Conservation (phyloP, 2,329 filamentous ascomycete species). For the Neofusicoccum kwambonambiense region DNA sequence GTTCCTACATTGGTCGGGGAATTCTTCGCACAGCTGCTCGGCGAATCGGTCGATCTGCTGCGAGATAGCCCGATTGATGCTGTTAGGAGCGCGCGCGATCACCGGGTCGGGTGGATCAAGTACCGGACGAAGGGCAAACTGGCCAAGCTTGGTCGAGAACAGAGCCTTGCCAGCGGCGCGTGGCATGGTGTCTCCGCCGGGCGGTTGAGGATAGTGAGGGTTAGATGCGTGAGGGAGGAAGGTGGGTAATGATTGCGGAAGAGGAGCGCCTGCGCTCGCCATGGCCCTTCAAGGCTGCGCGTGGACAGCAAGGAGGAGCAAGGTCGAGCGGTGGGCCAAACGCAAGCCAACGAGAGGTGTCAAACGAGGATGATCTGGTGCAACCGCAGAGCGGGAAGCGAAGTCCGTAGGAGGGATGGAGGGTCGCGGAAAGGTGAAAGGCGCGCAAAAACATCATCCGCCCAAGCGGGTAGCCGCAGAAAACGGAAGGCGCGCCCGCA, state of each 20-base stretch:
- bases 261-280: not conserved
- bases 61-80: slow-evolving; percentile 21
- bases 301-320: not conserved
- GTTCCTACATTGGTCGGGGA: slow-evolving; percentile 26
- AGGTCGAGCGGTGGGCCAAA: not conserved
- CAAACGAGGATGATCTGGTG: not conserved
- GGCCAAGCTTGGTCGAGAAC: slow-evolving; percentile 8
- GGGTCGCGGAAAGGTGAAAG: not conserved
- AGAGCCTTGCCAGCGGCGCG: slow-evolving; percentile 1
- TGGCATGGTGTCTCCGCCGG: not conserved
- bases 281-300: not conserved
- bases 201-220: not conserved
- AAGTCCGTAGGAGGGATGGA: no score
- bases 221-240: not conserved
- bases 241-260: not conserved
- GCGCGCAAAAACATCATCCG: not conserved
- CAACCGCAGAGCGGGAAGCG: not conserved
- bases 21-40: slow-evolving; percentile 25
- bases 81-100: slow-evolving; percentile 29
- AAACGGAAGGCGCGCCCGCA: not conserved
- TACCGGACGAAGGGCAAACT: not conserved
- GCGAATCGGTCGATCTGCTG: slow-evolving; percentile 22
- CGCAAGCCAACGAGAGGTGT: no score
- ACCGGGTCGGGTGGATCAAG: slow-evolving; percentile 22
- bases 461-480: not conserved